Conservation (phyloP, 2,329 filamentous ascomycete species). For the Cyphellophora europaea region DNA sequence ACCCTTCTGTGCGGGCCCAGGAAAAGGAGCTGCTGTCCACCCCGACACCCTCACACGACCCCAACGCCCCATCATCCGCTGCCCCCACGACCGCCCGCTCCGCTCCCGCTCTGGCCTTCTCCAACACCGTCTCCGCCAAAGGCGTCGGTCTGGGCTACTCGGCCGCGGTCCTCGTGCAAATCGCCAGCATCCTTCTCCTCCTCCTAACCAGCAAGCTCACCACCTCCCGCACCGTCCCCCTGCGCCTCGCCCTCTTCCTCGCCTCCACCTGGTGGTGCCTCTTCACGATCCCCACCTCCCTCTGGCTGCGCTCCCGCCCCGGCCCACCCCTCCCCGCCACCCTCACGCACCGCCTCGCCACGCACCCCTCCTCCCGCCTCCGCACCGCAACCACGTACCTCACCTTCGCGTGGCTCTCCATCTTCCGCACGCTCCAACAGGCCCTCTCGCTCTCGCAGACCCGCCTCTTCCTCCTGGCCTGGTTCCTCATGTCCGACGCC, state of each 20-base stretch:
- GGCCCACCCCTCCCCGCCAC: constrained; percentile 53
- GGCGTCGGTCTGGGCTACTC: constrained; percentile 85
- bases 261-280: constrained; percentile 81
- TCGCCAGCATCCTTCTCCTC: constrained; percentile 65
- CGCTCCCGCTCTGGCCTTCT: constrained; percentile 60
- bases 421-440: constrained; percentile 43
- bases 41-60: not conserved
- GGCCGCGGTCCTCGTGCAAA: constrained; percentile 73
- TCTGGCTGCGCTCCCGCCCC: constrained; percentile 74
- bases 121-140: constrained; percentile 76
- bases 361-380: not conserved
- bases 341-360: not conserved
- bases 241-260: constrained; percentile 71
- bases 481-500: constrained; percentile 85
- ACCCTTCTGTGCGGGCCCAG: constrained; percentile 44
- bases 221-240: constrained; percentile 64
- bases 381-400: not conserved
- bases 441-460: constrained; percentile 65
- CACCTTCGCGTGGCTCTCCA: constrained; percentile 31
- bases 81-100: not conserved
- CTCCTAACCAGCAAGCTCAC: constrained; percentile 42
- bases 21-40: not conserved
- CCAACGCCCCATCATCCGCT: not conserved
- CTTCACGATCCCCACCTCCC: constrained; percentile 72
- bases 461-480: constrained; percentile 71